These are phyloP conservation scores for Gorgonomyces haynaldii DNA, from an alignment of 192 early-diverging fungal genomes.

Conservation along the genomic window DNA sequence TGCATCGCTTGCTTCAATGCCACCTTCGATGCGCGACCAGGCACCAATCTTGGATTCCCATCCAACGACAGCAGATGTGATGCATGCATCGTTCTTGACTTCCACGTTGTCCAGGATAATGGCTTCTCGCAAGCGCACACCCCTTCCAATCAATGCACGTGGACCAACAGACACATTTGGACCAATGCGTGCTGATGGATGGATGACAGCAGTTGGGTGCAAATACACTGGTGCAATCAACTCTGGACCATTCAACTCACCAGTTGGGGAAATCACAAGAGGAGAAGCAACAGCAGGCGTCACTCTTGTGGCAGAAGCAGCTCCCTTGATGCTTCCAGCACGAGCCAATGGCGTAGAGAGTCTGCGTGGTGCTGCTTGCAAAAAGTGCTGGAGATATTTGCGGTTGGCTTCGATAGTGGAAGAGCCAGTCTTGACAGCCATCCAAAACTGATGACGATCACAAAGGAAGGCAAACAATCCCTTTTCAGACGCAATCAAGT, in stretches of 20 bases:
- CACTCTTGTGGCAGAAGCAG: conserved; percentile 1
- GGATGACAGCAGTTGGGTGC: conserved; percentile 84
- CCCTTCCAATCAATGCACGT: conserved; percentile 74
- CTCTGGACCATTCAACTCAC: conserved; percentile 53
- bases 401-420: conserved; percentile 92
- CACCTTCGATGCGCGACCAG: conserved; percentile 91
- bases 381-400: conserved; percentile 76
- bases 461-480: conserved; percentile 80
- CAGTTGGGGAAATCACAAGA: not conserved
- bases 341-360: conserved; percentile 47
- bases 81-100: conserved; percentile 76
- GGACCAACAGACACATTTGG: conserved; percentile 94
- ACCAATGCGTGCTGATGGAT: conserved; percentile 88
- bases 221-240: conserved; percentile 87
- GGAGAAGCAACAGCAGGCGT: not conserved
- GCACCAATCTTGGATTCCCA: conserved; percentile 88
- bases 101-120: conserved; percentile 89
- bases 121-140: conserved; percentile 86
- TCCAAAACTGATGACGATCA: conserved; percentile 69
- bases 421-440: conserved; percentile 88
- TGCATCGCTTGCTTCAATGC: conserved; percentile 69
- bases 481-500: conserved; percentile 66
- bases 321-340: conserved; percentile 9
- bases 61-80: conserved; percentile 82
- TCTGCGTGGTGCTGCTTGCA: conserved; percentile 48